Base-by-base conservation (phyloP, 805 yeast genomes). In the Cyberlindnera americana region DNA sequence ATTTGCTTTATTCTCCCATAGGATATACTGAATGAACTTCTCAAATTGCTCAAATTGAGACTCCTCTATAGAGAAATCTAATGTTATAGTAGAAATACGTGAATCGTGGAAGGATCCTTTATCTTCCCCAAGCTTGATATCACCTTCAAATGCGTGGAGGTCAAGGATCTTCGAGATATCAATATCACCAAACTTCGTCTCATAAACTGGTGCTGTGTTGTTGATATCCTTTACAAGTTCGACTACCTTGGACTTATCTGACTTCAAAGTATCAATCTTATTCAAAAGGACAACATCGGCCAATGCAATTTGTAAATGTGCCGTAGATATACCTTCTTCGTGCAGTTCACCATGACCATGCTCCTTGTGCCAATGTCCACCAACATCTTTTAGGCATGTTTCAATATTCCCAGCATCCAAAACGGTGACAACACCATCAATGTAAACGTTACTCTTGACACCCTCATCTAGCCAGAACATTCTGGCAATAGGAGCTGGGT, bases 381-480 rank as follows among this genome's bases (percentile, higher is more conserved):
- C 87, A 14, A 67, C 64, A 49, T 88, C 97, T 41, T 77, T 80
- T 22, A 91, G 65, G 47, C 85, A 81, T 38, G 65, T 65, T 14
- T 71, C 52, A 18, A 91, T 80, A 54, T 88, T 81, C 34, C 72
- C 78, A 2, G 81, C 59, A 58, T 91, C 98, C 29, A 93, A 67
- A 3, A 91, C 97, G 0, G 96, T 84, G 12, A 93, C 74, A 5
- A 91, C 87, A 0, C 96, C 96, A 61, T 91, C 98, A 23, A 93
- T 81, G 58, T 86, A 85, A 2, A 93, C 88, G 49, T 80, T 81
- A 4, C 95, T 81, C 13, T 81, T 73, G 42, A 93, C 67, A 0
- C 90, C 97, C 18, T 86, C 91, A 59, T 93, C 99, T 22, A 90
- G 71, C 99, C 99, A 93, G 62, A 93, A 93, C 96, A 91, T 91